A percentile compares a stretch with the other conserved stretches of the same genome.
Conservation (phyloP, 2,329 filamentous ascomycete species). For the Aureobasidium subglaciale region DNA sequence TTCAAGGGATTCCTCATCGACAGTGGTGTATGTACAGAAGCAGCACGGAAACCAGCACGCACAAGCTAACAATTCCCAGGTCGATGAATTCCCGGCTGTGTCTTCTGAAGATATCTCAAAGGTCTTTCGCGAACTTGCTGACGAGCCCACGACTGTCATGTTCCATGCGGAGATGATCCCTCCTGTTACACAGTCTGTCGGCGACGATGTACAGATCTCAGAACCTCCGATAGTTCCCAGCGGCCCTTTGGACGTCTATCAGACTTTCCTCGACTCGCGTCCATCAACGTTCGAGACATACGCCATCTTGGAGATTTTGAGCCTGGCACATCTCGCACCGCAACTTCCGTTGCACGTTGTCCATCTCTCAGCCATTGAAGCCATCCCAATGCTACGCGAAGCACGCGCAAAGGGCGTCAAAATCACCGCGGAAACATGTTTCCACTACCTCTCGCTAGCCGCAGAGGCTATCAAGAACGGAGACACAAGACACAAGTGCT, state of each 20-base stretch:
- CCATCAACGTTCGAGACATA: conserved; percentile 87
- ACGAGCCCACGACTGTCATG: conserved; percentile 86
- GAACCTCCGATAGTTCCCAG: conserved; percentile 60
- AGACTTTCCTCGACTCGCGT: conserved; percentile 84
- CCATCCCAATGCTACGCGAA: conserved; percentile 46
- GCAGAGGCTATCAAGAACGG: conserved; percentile 76
- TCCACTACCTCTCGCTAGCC: conserved; percentile 83
- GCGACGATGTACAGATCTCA: conserved; percentile 66
- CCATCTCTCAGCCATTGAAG: conserved; percentile 61
- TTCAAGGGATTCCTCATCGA: conserved; percentile 99
- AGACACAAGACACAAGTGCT: conserved; percentile 91
- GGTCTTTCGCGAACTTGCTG: conserved; percentile 73
- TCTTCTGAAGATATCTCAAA: conserved; percentile 68
- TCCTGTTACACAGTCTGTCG: conserved; percentile 71
- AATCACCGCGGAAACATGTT: conserved; percentile 91
- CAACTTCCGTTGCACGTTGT: conserved; percentile 86
- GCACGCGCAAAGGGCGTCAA: conserved; percentile 69
- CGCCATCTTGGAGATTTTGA: conserved; percentile 79
- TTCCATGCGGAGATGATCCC: conserved; percentile 99
- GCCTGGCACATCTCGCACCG: conserved; percentile 71
- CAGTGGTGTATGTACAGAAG: conserved; percentile 64
- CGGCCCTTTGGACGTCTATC: conserved; percentile 70
- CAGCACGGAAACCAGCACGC: background rate
- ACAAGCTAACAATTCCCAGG: conserved; percentile 44
- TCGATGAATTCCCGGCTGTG: conserved; percentile 94